Evolutionary conservation across 2,329 filamentous ascomycete genomes (phyloP), one percentile per base, ranked within the genome.

Genomic region (Exophiala sp.): DNA sequence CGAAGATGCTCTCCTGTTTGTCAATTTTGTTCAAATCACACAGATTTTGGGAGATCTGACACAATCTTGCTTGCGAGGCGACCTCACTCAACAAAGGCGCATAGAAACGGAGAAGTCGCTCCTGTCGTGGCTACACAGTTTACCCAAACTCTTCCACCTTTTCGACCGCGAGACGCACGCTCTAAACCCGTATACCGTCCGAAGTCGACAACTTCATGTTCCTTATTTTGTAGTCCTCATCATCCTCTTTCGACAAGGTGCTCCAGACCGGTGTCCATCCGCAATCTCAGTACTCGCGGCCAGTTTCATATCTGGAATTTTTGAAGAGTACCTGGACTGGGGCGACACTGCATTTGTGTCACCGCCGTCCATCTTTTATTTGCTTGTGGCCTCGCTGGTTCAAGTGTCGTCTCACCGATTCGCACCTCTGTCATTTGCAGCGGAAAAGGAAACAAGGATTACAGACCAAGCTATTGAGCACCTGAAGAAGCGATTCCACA

Each of bases 41-140:
- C 55, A 56, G 9, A 59, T 59, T 11, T 42, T 59, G 5, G 58
- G 58, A 9, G 58, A 61, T 20, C 49, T 61, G 40, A 59, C 56
- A 16, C 52, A 57, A 34, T 52, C 57, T 20, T 54, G 47, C 14
- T 62, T 63, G 5, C 65, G 65, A 3, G 65, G 65, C 20, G 59
- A 50, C 6, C 53, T 69, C 20, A 63, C 65, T 5, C 52, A 54
- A 12, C 50, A 45, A 32, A 58, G 50, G n/a, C 50, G 63, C 39
- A 59, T 63, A 39, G 50, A 55, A 34, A 60, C 67, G 11, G 65
- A 66, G 41, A 64, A 65, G 36, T 58, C 62, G 1, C 60, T 69
- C 3, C 65, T 65, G 55, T 61, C 70, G 16, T 75, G 72, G 73
- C 59, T 70, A 14, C 68, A 71, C 9, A 44, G 48, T 5, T 29